Evolutionary conservation across 495 filamentous ascomycete species (phyloP).

Genomic region (Penicillium ucsense): DNA sequence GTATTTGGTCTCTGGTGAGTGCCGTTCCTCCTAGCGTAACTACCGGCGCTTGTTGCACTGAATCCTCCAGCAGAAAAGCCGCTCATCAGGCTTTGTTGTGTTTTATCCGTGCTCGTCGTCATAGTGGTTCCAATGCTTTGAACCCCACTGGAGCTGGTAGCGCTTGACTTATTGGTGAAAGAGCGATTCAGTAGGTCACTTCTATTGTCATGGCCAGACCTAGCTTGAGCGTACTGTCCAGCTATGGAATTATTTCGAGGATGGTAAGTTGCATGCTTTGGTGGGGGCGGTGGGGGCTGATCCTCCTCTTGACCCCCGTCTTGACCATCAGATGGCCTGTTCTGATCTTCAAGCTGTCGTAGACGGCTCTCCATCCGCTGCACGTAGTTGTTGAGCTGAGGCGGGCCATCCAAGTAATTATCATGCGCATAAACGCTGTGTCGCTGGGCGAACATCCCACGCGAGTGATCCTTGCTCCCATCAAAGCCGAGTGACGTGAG

Average conservation of each 20-base stretch:
- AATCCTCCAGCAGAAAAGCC: slow-evolving; percentile 81
- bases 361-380: slow-evolving; percentile 80
- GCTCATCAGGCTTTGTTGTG: slow-evolving; percentile 84
- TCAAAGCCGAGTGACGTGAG: slow-evolving; percentile 65
- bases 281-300: slow-evolving; percentile 48
- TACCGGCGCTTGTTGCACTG: slow-evolving; percentile 92
- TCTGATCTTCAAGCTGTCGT: slow-evolving; percentile 59
- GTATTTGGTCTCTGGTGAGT: slow-evolving; percentile 40
- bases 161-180: slow-evolving; percentile 78
- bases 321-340: slow-evolving; percentile 28
- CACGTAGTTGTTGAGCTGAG: slow-evolving; percentile 73
- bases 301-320: slow-evolving; percentile 34
- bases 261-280: slow-evolving; percentile 46
- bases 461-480: slow-evolving; percentile 39
- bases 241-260: slow-evolving; percentile 38
- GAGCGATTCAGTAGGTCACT: slow-evolving; percentile 60
- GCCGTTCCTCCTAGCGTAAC: slow-evolving; percentile 61
- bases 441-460: slow-evolving; percentile 19
- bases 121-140: slow-evolving; percentile 63
- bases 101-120: slow-evolving; percentile 64
- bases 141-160: slow-evolving; percentile 59
- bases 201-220: slow-evolving; percentile 69
- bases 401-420: slow-evolving; percentile 47
- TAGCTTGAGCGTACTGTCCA: slow-evolving; percentile 30
- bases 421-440: slow-evolving; percentile 34